Evolutionary conservation across 1,139 yeast species (phyloP), one percentile per base, ranked within the genome.

Genomic region (Trichomonascaceae sp.): DNA sequence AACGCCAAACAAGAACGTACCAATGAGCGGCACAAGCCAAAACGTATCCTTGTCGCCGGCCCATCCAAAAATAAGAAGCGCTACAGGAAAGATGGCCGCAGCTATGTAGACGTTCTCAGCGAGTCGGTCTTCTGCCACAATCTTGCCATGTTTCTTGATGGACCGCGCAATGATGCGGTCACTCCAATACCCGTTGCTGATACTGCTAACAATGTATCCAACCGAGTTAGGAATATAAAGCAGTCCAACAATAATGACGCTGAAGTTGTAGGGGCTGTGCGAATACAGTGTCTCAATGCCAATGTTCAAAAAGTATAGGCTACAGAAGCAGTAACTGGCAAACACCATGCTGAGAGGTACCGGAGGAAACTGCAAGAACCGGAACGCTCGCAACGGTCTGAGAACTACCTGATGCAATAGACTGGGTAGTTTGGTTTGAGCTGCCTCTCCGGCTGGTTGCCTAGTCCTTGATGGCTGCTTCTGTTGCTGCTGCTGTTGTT

Each of bases 181-280:
- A 37, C 75, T 75, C 80, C 89, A 82, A 42, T 67, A 65, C 1
- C 95, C 95, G 20, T 93, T 92, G 38, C 71, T 59, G 13, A 81
- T 56, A 2, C 89, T 76, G 0, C 92, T 89, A 30, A 76, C 45
- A 26, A 82, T 58, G 48, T 82, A 82, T 0, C 89, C 74, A 13
- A 80, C 69, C 0, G 93, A 80, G 53, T 82, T 81, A 27, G 94
- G 94, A 27, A 84, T 73, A 56, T 81, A 84, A 41, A 79, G 65
- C 28, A 84, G 61, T 30, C 95, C 95, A 34, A 77, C 68, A 38
- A 76, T 67, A 35, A 81, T 57, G 1, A 79, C 56, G 27, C 64
- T 60, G 61, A 78, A 82, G 44, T 73, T 68, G 56, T 84, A 84
- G 2, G 95, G 95, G 0, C 59, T 53, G 17, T 67, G 51, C 0